These are phyloP conservation scores for Yarrowia deformans DNA, from an alignment of 805 yeast genomes.

Conservation along the genomic window DNA sequence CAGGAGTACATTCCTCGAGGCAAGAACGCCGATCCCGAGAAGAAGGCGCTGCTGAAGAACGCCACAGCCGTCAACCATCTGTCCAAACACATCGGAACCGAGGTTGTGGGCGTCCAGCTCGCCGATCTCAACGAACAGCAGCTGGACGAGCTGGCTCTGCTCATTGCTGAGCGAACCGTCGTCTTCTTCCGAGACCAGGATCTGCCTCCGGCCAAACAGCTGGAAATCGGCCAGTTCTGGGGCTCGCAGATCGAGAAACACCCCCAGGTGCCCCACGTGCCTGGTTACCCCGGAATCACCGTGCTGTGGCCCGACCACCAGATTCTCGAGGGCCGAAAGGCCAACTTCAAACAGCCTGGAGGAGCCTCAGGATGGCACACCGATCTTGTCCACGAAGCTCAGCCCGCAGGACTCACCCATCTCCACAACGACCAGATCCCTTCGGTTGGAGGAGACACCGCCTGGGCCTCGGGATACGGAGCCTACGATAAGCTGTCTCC, in stretches of 20 bases:
- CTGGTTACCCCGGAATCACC: slow-evolving; percentile 53
- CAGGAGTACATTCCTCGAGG: slow-evolving; percentile 52
- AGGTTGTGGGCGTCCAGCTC: slow-evolving; percentile 57
- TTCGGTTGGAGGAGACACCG: slow-evolving; percentile 61
- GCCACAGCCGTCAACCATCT: slow-evolving; percentile 56
- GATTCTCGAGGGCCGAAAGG: slow-evolving; percentile 46
- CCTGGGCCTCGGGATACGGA: slow-evolving; percentile 61
- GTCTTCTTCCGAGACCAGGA: slow-evolving; percentile 61
- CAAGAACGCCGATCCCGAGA: slow-evolving; percentile 52
- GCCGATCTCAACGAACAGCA: slow-evolving; percentile 55
- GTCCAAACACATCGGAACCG: slow-evolving; percentile 60
- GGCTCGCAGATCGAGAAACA: slow-evolving; percentile 56
- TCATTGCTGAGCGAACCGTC: slow-evolving; percentile 59
- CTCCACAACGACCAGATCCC: slow-evolving; percentile 62
- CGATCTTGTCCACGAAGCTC: slow-evolving; percentile 62
- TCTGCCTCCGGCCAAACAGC: slow-evolving; percentile 53
- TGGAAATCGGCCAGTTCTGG: slow-evolving; percentile 56
- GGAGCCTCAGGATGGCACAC: slow-evolving; percentile 58
- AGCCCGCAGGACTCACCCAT: slow-evolving; percentile 64
- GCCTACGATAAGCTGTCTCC: slow-evolving; percentile 63
- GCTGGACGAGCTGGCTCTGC: slow-evolving; percentile 57
- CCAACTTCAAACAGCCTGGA: slow-evolving; percentile 43
- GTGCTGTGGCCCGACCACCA: slow-evolving; percentile 56
- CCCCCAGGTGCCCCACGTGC: slow-evolving; percentile 52
- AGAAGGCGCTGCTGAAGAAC: slow-evolving; percentile 54